Evolutionary conservation across 768 basidiomycete genomes (phyloP).

Genomic region (Ramaria sp.): DNA sequence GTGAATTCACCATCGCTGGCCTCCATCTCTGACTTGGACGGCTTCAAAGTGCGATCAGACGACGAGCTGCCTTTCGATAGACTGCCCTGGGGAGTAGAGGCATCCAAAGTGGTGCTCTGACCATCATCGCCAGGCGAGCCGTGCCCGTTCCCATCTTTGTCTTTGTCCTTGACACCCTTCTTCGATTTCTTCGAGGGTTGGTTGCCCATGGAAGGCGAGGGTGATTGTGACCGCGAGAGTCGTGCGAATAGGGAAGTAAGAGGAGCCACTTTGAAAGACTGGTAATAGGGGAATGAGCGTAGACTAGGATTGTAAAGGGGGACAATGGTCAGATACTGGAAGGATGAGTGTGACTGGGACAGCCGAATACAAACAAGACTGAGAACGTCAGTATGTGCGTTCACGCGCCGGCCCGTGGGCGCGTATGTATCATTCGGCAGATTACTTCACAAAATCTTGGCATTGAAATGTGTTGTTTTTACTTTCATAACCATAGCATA

Average conservation of each 20-base stretch:
- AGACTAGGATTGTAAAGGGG: not conserved
- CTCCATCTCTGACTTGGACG: not conserved
- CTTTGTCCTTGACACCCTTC: conserved; percentile 62
- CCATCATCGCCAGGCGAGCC: conserved; percentile 28
- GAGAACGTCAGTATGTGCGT: conserved; percentile 2
- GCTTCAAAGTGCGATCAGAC: not conserved
- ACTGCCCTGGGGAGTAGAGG: conserved; percentile 29
- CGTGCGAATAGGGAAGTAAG: conserved; percentile 6
- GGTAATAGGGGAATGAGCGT: conserved; percentile 32
- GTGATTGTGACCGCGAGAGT: conserved; percentile 52
- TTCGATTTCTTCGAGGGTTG: conserved; percentile 75
- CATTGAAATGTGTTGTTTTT: too few species aligned
- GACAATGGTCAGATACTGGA: not conserved
- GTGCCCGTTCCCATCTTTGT: conserved; percentile 32
- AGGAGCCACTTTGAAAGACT: conserved; percentile 45
- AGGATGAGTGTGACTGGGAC: not conserved
- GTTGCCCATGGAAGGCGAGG: conserved; percentile 71
- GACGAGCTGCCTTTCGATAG: conserved; percentile 12
- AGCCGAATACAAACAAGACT: not conserved
- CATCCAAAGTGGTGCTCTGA: conserved; percentile 25
- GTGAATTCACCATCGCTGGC: not conserved
- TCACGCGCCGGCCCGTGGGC: conserved; percentile 4
- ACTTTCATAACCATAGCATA: conserved; percentile 8
- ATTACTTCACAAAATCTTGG: too few species aligned
- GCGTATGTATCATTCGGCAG: not conserved